A percentile compares a stretch with the other conserved stretches of the same genome.
phyloP scores from a whole-genome alignment of 495 filamentous ascomycete species.

The Lichenothelia convexa region DNA sequence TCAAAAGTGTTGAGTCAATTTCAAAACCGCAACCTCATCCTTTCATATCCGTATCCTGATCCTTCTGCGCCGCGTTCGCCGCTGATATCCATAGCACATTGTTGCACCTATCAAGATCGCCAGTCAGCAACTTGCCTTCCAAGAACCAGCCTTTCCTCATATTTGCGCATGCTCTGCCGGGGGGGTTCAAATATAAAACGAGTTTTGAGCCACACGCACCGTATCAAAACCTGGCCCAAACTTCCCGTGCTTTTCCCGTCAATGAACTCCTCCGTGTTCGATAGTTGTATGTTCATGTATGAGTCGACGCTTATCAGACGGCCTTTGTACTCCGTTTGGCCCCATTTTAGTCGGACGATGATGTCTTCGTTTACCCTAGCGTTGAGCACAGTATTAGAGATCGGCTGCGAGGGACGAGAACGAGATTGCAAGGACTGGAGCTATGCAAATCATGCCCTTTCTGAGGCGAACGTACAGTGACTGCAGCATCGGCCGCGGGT shows the following conservation, averaged over 20 bases:
- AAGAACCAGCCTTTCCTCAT: neutral
- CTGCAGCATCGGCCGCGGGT: conserved; percentile 80
- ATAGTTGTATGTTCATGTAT: conserved; percentile 96
- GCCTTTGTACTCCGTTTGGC: conserved; percentile 90
- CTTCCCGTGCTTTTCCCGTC: conserved; percentile 68
- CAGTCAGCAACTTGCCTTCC: conserved; percentile 11
- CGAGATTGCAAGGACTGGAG: neutral
- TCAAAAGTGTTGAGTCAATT: neutral
- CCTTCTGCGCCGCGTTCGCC: conserved; percentile 34
- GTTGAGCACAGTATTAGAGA: neutral
- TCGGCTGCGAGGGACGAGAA: conserved; percentile 1
- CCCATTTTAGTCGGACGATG: conserved; percentile 90
- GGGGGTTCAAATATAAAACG: neutral
- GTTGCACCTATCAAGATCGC: conserved; percentile 45
- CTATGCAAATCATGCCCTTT: neutral
- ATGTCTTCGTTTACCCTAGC: conserved; percentile 72
- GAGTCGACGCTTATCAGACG: conserved; percentile 80
- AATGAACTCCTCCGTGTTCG: conserved; percentile 76
- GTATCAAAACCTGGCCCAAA: conserved; percentile 79
- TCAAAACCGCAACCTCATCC: conserved; percentile 23
- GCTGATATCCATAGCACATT: conserved; percentile 83
- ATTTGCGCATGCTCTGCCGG: neutral
- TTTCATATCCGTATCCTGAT: conserved; percentile 41
- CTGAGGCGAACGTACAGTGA: conserved; percentile 40
- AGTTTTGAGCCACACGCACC: conserved; percentile 31